Conservation (phyloP, 495 filamentous ascomycete genomes). For the Hypomontagnella submonticulosa region DNA sequence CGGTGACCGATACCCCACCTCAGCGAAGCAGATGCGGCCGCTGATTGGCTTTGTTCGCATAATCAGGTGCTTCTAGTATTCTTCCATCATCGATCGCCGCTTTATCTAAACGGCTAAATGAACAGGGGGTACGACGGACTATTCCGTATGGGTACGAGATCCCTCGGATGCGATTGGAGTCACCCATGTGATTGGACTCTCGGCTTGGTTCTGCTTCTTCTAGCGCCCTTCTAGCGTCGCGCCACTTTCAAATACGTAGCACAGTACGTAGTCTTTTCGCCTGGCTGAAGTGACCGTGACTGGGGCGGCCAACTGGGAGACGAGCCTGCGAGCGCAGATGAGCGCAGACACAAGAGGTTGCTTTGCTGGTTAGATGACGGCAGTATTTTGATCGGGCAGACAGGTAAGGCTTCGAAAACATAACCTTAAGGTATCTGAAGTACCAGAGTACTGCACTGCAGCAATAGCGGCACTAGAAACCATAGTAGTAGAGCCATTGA, state of each 20-base stretch:
- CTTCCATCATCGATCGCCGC: slow-evolving; percentile 46
- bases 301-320: slow-evolving; percentile 26
- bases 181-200: slow-evolving; percentile 44
- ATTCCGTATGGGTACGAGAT: slow-evolving; percentile 43
- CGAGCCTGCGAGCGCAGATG: too few relatives aligned
- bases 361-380: slow-evolving; percentile 31
- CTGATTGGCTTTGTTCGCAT: slow-evolving; percentile 41
- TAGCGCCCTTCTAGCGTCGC: slow-evolving; percentile 54
- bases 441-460: slow-evolving; percentile 1
- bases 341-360: not conserved
- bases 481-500: slow-evolving; percentile 5
- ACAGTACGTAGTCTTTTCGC: slow-evolving; percentile 23
- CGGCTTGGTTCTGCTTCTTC: slow-evolving; percentile 44
- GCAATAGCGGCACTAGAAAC: slow-evolving; percentile 35
- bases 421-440: slow-evolving; percentile 18
- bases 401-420: slow-evolving; percentile 38
- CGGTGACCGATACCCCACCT: slow-evolving; percentile 29
- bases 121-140: slow-evolving; percentile 37
- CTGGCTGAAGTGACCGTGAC: slow-evolving; percentile 32
- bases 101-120: slow-evolving; percentile 43
- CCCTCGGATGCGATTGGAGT: slow-evolving; percentile 36
- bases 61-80: slow-evolving; percentile 48
- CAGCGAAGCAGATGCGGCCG: slow-evolving; percentile 12
- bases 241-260: slow-evolving; percentile 43
- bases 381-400: slow-evolving; percentile 28